phyloP scores from a whole-genome alignment of 495 filamentous ascomycete genomes.

The Aspergillus steynii region DNA sequence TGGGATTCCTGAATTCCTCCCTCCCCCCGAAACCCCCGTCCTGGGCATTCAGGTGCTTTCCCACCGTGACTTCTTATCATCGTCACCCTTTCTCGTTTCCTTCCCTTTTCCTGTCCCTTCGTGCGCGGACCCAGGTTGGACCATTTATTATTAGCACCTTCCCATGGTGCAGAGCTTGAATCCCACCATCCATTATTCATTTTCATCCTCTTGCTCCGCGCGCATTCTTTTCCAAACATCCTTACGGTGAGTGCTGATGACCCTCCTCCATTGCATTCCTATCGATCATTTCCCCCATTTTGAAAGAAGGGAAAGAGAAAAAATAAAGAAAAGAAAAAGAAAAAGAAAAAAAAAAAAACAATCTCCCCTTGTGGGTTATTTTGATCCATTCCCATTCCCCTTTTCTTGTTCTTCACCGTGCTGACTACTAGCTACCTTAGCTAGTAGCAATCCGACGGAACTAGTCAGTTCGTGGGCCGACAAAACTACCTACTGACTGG shows the following conservation, averaged over 20 bases:
- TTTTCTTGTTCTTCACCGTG: neutral
- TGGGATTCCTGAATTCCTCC: too few species aligned
- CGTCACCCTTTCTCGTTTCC: neutral
- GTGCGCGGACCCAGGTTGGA: neutral
- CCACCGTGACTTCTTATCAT: neutral
- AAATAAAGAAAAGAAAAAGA: neutral
- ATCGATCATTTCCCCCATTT: neutral
- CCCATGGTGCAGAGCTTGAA: neutral
- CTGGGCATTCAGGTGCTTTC: neutral
- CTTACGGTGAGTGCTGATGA: neutral
- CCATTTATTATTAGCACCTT: slow-evolving; percentile 1
- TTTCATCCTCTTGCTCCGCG: neutral
- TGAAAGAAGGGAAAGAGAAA: neutral
- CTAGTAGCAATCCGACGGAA: neutral
- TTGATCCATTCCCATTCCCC: neutral
- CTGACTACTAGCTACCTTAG: neutral
- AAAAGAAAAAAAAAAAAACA: neutral
- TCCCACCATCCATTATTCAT: slow-evolving; percentile 2
- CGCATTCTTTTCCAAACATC: neutral
- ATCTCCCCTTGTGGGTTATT: neutral
- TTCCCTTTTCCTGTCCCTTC: neutral
- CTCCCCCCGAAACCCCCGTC: too few species aligned
- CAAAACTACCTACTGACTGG: neutral
- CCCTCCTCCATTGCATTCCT: neutral
- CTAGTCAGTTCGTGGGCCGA: neutral